phyloP scores from a whole-genome alignment of 371 early-diverging fungal species.

The Mucor indicus region DNA sequence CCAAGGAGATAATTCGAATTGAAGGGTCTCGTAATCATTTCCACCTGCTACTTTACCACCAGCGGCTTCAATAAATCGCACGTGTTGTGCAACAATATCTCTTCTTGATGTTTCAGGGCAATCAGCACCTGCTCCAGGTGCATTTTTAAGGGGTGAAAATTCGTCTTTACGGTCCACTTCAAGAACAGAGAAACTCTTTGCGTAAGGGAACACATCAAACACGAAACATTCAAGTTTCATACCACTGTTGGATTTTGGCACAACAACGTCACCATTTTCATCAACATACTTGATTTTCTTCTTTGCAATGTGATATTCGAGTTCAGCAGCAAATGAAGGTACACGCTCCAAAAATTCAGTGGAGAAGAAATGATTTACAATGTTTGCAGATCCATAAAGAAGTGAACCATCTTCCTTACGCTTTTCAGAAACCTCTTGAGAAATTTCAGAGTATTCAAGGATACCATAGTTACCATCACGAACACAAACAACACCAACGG shows the following conservation, averaged over 20 bases:
- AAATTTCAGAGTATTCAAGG: conserved; percentile 96
- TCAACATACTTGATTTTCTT: conserved; percentile 96
- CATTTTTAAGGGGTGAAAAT: conserved; percentile 98
- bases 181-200: conserved; percentile 83
- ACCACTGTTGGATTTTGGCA: conserved; percentile 84
- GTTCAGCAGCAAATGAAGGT: conserved; percentile 72
- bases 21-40: conserved; percentile 42
- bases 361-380: conserved; percentile 97
- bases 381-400: conserved; percentile 90
- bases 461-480: conserved; percentile 82
- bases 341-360: conserved; percentile 85
- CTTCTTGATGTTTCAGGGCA: conserved; percentile 91
- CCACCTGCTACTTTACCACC: conserved; percentile 76
- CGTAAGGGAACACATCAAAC: conserved; percentile 95
- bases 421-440: conserved; percentile 64
- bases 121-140: conserved; percentile 85
- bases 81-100: conserved; percentile 83
- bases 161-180: conserved; percentile 91
- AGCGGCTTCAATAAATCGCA: conserved; percentile 80
- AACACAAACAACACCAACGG: conserved; percentile 93
- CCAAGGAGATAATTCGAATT: conserved; percentile 85
- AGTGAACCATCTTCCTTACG: conserved; percentile 69
- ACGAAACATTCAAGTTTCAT: conserved; percentile 97
- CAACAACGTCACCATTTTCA: conserved; percentile 67
- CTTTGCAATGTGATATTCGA: conserved; percentile 94